Evolutionary conservation across 2,329 filamentous ascomycete genomes (phyloP), one percentile per base, ranked within the genome.

Genomic region (Apiospora pterosperma): DNA sequence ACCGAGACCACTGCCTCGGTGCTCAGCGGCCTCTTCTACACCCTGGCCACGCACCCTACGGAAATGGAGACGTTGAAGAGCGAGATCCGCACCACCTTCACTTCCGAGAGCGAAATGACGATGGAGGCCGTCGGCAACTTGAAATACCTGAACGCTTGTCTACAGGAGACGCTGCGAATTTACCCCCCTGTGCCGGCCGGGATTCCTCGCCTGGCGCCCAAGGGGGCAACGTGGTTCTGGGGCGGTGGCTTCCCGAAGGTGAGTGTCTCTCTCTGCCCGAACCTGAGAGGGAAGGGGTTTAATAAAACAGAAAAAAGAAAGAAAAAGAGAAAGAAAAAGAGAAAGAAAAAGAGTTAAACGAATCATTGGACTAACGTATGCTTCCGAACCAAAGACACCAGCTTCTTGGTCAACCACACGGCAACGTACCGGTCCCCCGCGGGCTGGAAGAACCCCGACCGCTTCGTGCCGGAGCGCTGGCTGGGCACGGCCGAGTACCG

Each of bases 111-210:
- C 10, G 41, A 44, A 7, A 44, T 44, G n/a, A 23, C 41, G 1
- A 23, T 44, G 21, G 41, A 44, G 5, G 8, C n/a, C 1, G 2
- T 44, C 21, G n/a, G n/a, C 41, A 25, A 14, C 21, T 23, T 44
- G 41, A 44, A 44, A 21, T 25, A 44, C 10, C 41, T 44, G 21
- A 23, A 44, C 5, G 41, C 41, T 7, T 52, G 71, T 39, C 60
- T 74, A 23, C 63, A 66, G 6, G 72, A 74, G 64, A 67, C 66
- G 2, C 36, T 73, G 36, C 69, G 72, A 3, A 41, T 74, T 7
- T 73, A 70, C 39, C 70, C 70, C 11, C 67, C 72, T 0, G 62
- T 72, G 5, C 70, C 70, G 1, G 63, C 65, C 4, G 69, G 68
- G 7, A 64, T 65, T 6, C 71, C 70, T 66, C 65, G 72, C 12